A percentile compares a stretch with the other conserved stretches of the same genome.
Evolutionary conservation across 73 alveolate genomes (phyloP).

Genomic region (Paramecium primaurelia): DNA sequence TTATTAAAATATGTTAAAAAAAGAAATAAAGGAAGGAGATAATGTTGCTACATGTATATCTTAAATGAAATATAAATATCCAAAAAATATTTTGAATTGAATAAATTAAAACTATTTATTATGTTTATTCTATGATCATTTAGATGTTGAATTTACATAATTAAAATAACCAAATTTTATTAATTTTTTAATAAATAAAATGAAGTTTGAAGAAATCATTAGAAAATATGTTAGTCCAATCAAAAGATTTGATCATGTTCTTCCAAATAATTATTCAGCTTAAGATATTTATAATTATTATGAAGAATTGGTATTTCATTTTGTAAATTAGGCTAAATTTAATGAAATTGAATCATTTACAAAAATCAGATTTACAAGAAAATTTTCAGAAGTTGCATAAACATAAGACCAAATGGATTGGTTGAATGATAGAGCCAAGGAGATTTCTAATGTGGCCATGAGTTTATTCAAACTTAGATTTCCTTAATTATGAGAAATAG

Average conservation of each 20-base stretch:
- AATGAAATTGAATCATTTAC: conserved; percentile 42
- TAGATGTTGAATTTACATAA: background rate
- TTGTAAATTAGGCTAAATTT: conserved; percentile 24
- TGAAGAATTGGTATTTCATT: background rate
- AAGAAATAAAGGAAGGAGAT: background rate
- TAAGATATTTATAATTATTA: conserved; percentile 20
- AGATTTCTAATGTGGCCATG: background rate
- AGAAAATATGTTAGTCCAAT: conserved; percentile 34
- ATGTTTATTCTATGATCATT: too few relatives aligned
- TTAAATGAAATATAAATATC: background rate
- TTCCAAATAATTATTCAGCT: conserved; percentile 9
- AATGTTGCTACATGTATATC: background rate
- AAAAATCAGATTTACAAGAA: conserved; percentile 34
- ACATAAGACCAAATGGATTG: conserved; percentile 29
- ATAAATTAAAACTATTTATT: background rate
- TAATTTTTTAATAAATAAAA: background rate
- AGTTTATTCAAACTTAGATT: conserved; percentile 4
- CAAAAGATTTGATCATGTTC: background rate
- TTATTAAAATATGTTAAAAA: background rate
- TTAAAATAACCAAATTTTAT: background rate
- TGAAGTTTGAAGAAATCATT: conserved; percentile 17
- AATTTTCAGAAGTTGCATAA: conserved; percentile 14
- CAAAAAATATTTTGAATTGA: conserved; percentile 3
- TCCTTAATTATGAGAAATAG: conserved; percentile 24
- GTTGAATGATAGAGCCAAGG: conserved; percentile 34